Base-by-base conservation (phyloP, 2,329 filamentous ascomycete species). In the Ceratocystiopsis brevicomis region DNA sequence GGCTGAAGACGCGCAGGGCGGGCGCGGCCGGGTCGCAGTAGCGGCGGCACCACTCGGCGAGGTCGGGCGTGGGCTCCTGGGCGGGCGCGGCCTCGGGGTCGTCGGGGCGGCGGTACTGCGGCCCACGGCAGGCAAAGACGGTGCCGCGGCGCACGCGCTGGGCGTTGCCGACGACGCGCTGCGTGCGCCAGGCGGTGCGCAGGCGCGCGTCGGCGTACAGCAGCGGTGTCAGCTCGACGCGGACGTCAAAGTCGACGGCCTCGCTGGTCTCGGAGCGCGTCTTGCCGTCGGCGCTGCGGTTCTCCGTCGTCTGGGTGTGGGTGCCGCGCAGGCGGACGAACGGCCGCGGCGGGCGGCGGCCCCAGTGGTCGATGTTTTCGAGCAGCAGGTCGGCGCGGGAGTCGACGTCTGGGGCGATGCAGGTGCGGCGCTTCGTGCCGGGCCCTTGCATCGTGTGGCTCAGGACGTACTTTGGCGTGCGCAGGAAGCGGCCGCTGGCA, bases 81-180 rank as follows among this genome's bases (percentile, higher is more conserved):
- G 36, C 16, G 39, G 39, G 15, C 32, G 17, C 42, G 17, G 35
- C 32, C 6, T 17, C 34, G 54, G 4, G 44, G 25, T 30, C 25
- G 25, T 30, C 25, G 25, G 6, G 2, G 25, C 6, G 25, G 25
- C 25, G 25, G 42, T 43, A 55, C 53, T 45, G 57, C 56, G 37
- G 64, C 59, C n/a, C 59, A 60, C 13, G 16, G 6, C 60, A 66
- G 45, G 66, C 63, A 15, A 74, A 62, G 41, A 76, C 63, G 4
- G 74, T 75, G 17, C 81, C 81, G n/a, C 81, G 76, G 44, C 70
- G 67, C 11, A 70, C 69, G 48, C 73, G 71, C 50, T 78, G 71
- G 42, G 65, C 60, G 52, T 78, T 72, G 40, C 71, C 63, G 0
- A 71, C 71, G 0, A 70, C 68, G 11, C 59, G 57, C n/a, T 76